A percentile compares a stretch with the other conserved stretches of the same genome.
phyloP scores from a whole-genome alignment of 2,329 filamentous ascomycete species.

The Aspergillus thermomutatus region DNA sequence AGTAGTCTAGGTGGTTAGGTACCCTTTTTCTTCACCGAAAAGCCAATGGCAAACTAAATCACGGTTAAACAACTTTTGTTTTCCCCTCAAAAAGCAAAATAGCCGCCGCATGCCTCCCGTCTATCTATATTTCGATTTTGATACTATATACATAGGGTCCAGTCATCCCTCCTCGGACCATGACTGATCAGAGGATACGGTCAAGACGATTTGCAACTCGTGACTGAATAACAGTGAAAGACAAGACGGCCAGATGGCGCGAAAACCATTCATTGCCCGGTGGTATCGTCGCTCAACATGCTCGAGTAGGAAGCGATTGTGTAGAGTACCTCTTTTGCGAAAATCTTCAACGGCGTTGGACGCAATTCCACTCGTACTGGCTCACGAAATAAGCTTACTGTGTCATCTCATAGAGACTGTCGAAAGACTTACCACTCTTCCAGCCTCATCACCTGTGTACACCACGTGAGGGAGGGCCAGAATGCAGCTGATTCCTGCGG shows the following conservation, averaged over 20 bases:
- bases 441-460: conserved; percentile 92
- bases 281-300: too few species aligned
- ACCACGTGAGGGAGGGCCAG: conserved; percentile 76
- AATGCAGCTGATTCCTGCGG: conserved; percentile 78
- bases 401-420: not conserved
- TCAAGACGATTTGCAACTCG: not conserved
- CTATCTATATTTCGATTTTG: not conserved
- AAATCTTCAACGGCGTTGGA: conserved; percentile 44
- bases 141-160: not conserved
- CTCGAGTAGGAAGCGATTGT: not conserved
- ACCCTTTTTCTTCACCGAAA: not conserved
- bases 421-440: conserved; percentile 69
- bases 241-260: too few species aligned
- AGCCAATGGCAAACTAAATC: not conserved
- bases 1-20: not conserved
- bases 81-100: not conserved
- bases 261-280: too few species aligned
- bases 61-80: not conserved
- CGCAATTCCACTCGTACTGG: conserved; percentile 58
- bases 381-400: not conserved
- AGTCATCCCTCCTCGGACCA: not conserved
- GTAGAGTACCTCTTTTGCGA: conserved; percentile 1
- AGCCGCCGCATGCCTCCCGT: not conserved
- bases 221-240: not conserved
- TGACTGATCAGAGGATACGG: not conserved